Conservation (phyloP, 2,329 filamentous ascomycete genomes). For the Neophaeococcomyces mojaviensis region DNA sequence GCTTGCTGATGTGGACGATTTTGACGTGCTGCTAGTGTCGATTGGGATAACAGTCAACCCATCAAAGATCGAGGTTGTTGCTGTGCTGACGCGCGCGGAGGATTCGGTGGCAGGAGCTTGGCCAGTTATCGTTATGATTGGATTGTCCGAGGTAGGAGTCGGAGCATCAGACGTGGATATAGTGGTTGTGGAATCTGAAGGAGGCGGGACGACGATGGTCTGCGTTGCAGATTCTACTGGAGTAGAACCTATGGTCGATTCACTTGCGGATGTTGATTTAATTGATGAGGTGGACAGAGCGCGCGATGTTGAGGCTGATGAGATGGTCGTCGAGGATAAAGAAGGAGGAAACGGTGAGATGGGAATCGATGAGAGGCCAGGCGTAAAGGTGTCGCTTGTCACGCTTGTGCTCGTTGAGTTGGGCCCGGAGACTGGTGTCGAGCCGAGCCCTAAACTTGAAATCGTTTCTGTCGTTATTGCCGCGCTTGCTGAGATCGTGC, state of each 20-base stretch:
- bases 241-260: neutral
- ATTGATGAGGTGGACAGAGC: neutral
- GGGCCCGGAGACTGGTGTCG: neutral
- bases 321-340: neutral
- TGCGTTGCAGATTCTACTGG: no score
- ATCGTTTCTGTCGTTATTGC: neutral
- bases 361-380: constrained; percentile 4
- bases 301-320: neutral
- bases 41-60: constrained; percentile 2
- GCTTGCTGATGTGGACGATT: neutral
- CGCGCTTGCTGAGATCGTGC: neutral
- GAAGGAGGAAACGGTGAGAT: neutral
- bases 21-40: neutral
- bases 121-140: neutral
- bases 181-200: neutral
- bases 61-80: neutral
- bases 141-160: neutral
- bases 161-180: neutral
- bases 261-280: neutral
- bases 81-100: neutral
- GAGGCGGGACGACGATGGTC: neutral
- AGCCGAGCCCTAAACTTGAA: constrained; percentile 1
- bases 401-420: neutral
- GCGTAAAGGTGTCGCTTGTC: neutral
- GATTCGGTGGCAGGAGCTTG: neutral